phyloP scores from a whole-genome alignment of 2,329 filamentous ascomycete species.

The Daldinia eschscholtzii region DNA sequence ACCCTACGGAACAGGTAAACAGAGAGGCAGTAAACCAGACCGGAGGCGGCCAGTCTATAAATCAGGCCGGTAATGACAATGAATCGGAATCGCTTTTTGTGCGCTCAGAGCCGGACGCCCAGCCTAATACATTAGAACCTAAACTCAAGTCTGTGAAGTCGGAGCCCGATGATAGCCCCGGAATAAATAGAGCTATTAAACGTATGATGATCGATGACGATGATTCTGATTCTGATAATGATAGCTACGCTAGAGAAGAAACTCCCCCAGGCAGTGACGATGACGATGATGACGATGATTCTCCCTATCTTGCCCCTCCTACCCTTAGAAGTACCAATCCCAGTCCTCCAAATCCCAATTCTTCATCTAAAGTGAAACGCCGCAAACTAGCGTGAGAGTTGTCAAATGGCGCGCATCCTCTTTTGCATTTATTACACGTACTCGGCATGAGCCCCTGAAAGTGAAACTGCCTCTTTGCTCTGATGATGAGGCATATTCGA shows the following conservation, averaged over 20 bases:
- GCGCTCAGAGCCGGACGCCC: background rate
- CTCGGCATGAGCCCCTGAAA: background rate
- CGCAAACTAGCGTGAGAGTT: background rate
- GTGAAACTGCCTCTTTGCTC: background rate
- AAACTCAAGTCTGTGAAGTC: background rate
- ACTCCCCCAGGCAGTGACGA: slow-evolving; percentile 16
- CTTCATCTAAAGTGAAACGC: slow-evolving; percentile 22
- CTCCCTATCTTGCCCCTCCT: background rate
- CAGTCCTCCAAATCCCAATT: background rate
- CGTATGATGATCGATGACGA: background rate
- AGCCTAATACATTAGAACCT: background rate
- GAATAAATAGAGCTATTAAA: background rate
- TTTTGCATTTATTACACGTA: background rate
- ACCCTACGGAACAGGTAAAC: background rate
- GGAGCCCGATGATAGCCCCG: background rate
- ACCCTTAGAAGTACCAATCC: no score
- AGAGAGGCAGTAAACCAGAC: slow-evolving; percentile 12
- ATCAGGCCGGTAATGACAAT: slow-evolving; percentile 1
- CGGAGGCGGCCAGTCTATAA: slow-evolving; percentile 2
- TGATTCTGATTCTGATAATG: background rate
- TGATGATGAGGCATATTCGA: background rate
- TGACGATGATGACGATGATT: background rate
- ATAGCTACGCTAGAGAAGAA: background rate
- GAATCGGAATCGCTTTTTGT: background rate
- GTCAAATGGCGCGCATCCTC: background rate